A percentile compares a stretch with the other conserved stretches of the same genome.
phyloP scores from a whole-genome alignment of 2,329 filamentous ascomycete genomes.

The Stemphylium vesicarium region DNA sequence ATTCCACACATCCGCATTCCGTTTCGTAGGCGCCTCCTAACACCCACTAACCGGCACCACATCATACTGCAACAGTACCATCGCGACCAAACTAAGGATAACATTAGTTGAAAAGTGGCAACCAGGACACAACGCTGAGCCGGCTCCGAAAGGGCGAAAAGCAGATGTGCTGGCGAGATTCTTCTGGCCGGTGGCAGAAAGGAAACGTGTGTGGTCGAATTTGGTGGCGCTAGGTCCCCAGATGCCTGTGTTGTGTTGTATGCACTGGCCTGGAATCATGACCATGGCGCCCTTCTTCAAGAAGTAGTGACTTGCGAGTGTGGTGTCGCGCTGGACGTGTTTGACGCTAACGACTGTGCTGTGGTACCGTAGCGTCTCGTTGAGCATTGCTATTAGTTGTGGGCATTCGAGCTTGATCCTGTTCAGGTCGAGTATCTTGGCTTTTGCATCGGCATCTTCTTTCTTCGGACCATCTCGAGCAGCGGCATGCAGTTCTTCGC shows the following conservation, averaged over 20 bases:
- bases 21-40: conserved; percentile 32
- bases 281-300: conserved; percentile 47
- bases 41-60: conserved; percentile 25
- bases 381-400: conserved; percentile 50
- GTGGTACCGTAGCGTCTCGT: conserved; percentile 52
- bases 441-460: too few relatives aligned
- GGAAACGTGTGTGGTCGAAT: conserved; percentile 48
- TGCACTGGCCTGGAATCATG: conserved; percentile 44
- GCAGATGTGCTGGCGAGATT: conserved; percentile 32
- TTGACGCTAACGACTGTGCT: conserved; percentile 49
- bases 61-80: conserved; percentile 46
- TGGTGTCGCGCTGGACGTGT: conserved; percentile 46
- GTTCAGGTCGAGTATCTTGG: too few relatives aligned
- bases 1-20: conserved; percentile 39
- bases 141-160: conserved; percentile 47
- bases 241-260: conserved; percentile 39
- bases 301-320: conserved; percentile 40
- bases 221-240: conserved; percentile 42
- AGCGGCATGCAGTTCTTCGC: too few relatives aligned
- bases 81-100: conserved; percentile 40
- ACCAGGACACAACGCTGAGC: conserved; percentile 46
- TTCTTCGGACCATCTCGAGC: too few relatives aligned
- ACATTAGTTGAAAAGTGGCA: conserved; percentile 48
- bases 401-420: conserved; percentile 45
- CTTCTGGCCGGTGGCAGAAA: conserved; percentile 12